These are phyloP conservation scores for Eucalyptus microcorys DNA, from an alignment of 345 rosid genomes.

Conservation along the genomic window DNA sequence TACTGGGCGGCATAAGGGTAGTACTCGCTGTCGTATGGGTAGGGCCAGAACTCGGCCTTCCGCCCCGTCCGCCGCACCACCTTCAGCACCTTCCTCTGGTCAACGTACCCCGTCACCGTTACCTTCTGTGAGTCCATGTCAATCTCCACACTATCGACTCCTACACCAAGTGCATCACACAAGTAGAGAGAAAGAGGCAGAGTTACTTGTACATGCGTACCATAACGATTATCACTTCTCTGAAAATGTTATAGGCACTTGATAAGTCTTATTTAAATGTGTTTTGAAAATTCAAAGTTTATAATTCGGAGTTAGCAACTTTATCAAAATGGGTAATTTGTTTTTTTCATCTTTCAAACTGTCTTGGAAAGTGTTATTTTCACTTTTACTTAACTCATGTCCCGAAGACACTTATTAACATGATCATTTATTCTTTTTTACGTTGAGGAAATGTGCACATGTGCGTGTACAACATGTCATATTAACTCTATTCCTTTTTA, in stretches of 20 bases:
- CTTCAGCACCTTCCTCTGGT: slow-evolving; percentile 47
- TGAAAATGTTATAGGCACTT: background rate
- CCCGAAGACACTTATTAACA: background rate
- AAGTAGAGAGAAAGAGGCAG: background rate
- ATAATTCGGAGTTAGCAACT: background rate
- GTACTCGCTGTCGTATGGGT: slow-evolving; percentile 62
- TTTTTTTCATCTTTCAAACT: background rate
- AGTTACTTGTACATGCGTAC: background rate
- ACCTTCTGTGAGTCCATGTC: slow-evolving; percentile 75
- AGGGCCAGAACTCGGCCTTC: slow-evolving; percentile 76
- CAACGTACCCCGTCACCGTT: slow-evolving; percentile 64
- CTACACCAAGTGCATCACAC: slow-evolving; percentile 5
- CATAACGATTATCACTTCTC: background rate
- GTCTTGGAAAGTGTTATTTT: background rate
- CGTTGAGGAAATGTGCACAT: background rate
- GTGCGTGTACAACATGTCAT: background rate
- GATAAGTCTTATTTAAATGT: background rate
- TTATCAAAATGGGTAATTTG: background rate
- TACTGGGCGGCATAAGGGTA: slow-evolving; percentile 40
- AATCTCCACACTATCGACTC: slow-evolving; percentile 63
- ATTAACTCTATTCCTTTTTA: background rate
- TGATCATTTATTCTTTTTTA: background rate
- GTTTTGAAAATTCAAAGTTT: background rate
- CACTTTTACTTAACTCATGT: background rate
- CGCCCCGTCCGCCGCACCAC: slow-evolving; percentile 75